These are phyloP conservation scores for Miamiensis avidus DNA, from an alignment of 169 alveolate genomes.

Conservation along the genomic window DNA sequence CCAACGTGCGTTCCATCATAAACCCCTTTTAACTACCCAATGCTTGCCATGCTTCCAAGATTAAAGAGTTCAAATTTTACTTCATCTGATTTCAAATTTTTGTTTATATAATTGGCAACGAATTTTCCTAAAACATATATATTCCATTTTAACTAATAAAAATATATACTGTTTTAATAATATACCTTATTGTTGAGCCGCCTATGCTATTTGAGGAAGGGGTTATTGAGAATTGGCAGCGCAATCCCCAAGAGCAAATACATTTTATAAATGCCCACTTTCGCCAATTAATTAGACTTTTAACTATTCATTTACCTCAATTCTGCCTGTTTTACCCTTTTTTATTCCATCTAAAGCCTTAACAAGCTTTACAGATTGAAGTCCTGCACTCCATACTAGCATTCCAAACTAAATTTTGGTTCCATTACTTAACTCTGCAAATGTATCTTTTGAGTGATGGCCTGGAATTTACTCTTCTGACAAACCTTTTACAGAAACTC, in stretches of 20 bases:
- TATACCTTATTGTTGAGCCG: neutral
- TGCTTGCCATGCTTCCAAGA: neutral
- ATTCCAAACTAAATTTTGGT: neutral
- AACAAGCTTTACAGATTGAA: neutral
- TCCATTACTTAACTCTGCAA: neutral
- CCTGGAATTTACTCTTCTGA: neutral
- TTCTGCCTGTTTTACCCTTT: neutral
- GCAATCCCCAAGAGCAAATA: neutral
- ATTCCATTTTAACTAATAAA: too few species aligned
- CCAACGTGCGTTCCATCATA: neutral
- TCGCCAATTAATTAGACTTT: neutral
- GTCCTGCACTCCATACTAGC: constrained; percentile 1
- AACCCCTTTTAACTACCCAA: neutral
- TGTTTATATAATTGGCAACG: neutral
- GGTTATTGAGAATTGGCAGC: neutral
- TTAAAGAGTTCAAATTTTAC: neutral
- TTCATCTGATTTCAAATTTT: neutral
- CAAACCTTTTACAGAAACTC: neutral
- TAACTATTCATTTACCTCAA: neutral
- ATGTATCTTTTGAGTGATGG: neutral
- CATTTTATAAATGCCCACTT: neutral
- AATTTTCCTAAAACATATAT: neutral
- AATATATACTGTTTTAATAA: neutral
- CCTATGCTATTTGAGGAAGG: neutral
- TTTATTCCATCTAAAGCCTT: neutral